Percentiles rank a stretch among this genome's conserved stretches.
These are phyloP conservation scores for Hygrophila difformis DNA, from an alignment of 257 asterid species.

Conservation along the genomic window DNA sequence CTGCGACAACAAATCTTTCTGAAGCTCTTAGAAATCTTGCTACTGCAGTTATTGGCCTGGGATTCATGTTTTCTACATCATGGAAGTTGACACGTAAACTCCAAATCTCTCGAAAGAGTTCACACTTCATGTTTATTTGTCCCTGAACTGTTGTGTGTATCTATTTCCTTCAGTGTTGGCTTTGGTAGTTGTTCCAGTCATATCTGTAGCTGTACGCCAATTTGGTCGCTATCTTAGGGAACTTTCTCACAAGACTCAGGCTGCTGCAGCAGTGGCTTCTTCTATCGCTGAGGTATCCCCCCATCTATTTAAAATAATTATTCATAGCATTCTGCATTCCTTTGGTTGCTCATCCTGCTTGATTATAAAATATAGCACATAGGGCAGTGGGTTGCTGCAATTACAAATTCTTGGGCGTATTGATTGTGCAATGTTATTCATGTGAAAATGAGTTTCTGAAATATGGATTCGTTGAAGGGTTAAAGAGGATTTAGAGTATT, in stretches of 20 bases:
- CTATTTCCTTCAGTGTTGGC: constrained; percentile 54
- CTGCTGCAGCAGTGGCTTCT: constrained; percentile 87
- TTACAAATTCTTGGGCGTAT: no score
- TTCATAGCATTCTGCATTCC: neutral
- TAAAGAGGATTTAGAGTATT: neutral
- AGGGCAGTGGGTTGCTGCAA: neutral
- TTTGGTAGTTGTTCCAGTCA: constrained; percentile 69
- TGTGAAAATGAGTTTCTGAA: no score
- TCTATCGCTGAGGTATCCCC: constrained; percentile 81
- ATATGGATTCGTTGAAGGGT: no score
- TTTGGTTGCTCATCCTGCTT: constrained; percentile 1
- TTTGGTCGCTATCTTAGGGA: constrained; percentile 75
- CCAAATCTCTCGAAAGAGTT: constrained; percentile 3
- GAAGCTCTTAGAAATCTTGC: constrained; percentile 81
- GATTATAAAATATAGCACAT: neutral
- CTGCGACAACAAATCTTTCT: constrained; percentile 86
- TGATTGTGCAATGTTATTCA: no score
- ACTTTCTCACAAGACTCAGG: constrained; percentile 81
- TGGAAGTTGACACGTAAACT: constrained; percentile 62
- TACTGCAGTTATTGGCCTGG: constrained; percentile 76
- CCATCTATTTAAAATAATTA: neutral
- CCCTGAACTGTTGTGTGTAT: neutral
- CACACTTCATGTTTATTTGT: neutral
- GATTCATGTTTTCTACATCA: constrained; percentile 77
- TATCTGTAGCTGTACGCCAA: constrained; percentile 57